phyloP scores from a whole-genome alignment of 2,329 filamentous ascomycete genomes.

The Alternaria atra region DNA sequence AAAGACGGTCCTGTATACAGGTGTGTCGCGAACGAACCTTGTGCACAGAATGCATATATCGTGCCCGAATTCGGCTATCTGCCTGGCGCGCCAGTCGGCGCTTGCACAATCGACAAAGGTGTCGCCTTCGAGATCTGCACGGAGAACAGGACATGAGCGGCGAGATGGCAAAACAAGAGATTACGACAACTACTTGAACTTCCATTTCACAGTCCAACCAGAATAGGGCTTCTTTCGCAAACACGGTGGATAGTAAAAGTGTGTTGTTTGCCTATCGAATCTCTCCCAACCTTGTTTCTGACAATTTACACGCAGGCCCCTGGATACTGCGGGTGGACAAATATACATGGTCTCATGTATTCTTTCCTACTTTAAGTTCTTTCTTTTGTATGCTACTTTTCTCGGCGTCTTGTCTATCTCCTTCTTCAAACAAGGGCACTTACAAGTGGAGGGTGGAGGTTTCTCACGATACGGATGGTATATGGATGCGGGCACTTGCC shows the following conservation, averaged over 20 bases:
- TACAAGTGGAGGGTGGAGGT: not conserved
- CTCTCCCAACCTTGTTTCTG: not conserved
- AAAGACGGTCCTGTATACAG: slow-evolving; percentile 7
- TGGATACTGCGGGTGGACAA: not conserved
- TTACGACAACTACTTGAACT: not conserved
- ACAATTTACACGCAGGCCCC: not conserved
- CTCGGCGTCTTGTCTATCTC: not conserved
- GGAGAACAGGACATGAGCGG: not conserved
- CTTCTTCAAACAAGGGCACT: not conserved
- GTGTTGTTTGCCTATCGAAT: not conserved
- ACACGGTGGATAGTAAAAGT: not conserved
- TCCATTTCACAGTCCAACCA: not conserved
- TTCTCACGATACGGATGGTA: not conserved
- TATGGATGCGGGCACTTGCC: not conserved
- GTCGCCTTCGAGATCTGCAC: slow-evolving; percentile 28
- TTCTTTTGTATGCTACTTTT: not conserved
- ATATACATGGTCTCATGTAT: not conserved
- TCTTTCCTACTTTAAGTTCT: not conserved
- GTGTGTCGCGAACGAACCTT: slow-evolving; percentile 16
- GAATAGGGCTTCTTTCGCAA: not conserved
- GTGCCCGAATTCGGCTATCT: slow-evolving; percentile 21
- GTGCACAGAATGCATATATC: slow-evolving; percentile 20
- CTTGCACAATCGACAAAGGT: slow-evolving; percentile 14
- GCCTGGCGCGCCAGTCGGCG: slow-evolving; percentile 21
- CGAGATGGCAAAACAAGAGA: not conserved